Evolutionary conservation across 177 flowering plant genomes (phyloP).

Genomic region (Vitis hybrid): DNA sequence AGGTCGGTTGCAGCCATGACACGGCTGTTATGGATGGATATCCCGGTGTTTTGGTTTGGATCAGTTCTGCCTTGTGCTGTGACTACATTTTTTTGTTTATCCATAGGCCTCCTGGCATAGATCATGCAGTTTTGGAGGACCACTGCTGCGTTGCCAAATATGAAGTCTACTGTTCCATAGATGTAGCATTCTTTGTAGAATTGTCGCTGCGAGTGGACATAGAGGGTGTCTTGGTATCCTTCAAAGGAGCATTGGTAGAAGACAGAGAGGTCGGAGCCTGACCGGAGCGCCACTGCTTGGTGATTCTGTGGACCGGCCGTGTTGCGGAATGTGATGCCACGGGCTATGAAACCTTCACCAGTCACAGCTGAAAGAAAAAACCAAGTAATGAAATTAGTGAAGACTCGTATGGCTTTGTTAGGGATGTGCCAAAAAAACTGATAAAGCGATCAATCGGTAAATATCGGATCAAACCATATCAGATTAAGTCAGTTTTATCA

Average conservation of each 20-base stretch:
- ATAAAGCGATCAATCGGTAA: no score
- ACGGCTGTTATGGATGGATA: constrained; percentile 44
- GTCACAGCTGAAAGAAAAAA: constrained; percentile 30
- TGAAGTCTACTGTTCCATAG: constrained; percentile 49
- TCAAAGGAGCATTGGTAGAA: constrained; percentile 57
- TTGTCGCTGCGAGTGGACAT: constrained; percentile 53
- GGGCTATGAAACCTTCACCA: constrained; percentile 52
- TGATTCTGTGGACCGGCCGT: constrained; percentile 56
- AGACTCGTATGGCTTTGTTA: no score
- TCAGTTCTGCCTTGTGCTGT: constrained; percentile 65
- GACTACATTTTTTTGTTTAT: constrained; percentile 29
- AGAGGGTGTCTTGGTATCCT: constrained; percentile 71
- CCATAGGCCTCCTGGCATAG: constrained; percentile 38
- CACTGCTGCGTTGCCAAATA: constrained; percentile 57
- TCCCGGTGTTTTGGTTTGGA: constrained; percentile 59
- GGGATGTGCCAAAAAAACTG: no score
- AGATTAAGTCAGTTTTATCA: no score
- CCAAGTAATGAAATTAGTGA: no score
- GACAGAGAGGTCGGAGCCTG: constrained; percentile 56
- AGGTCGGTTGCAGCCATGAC: constrained; percentile 44
- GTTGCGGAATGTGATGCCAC: constrained; percentile 60
- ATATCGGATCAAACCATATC: no score
- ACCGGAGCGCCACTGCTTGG: constrained; percentile 68
- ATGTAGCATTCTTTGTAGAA: constrained; percentile 52
- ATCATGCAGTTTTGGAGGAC: constrained; percentile 59